Conservation (phyloP, 176 grass and related monocot genomes). For the Panicum miliaceum region DNA sequence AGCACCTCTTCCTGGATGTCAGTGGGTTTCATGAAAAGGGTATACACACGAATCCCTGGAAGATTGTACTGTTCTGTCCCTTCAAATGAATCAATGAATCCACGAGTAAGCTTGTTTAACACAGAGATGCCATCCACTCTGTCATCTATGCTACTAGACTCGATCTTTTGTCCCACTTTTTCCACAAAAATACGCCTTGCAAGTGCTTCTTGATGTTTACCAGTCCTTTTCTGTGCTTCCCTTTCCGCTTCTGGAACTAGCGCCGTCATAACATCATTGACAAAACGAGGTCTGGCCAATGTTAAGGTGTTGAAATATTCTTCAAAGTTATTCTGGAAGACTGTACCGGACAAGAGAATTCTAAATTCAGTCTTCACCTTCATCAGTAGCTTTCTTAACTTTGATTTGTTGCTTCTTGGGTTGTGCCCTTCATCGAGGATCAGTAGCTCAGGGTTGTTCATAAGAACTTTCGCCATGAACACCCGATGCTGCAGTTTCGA, state of each 20-base stretch:
- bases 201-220: conserved; percentile 56
- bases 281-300: conserved; percentile 85
- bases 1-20: conserved; percentile 68
- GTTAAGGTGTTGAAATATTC: conserved; percentile 96
- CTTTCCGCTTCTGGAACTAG: conserved; percentile 54
- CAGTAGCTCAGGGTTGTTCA: conserved; percentile 79
- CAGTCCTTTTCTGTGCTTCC: conserved; percentile 35
- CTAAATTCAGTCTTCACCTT: conserved; percentile 88
- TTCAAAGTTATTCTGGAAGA: conserved; percentile 96
- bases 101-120: conserved; percentile 66
- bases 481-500: conserved; percentile 50
- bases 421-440: conserved; percentile 96
- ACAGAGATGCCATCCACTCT: conserved; percentile 59
- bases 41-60: conserved; percentile 80
- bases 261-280: conserved; percentile 62
- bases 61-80: conserved; percentile 58
- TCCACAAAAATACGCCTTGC: conserved; percentile 79
- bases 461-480: conserved; percentile 62
- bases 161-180: conserved; percentile 74
- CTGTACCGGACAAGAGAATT: conserved; percentile 88
- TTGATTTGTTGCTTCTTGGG: conserved; percentile 84
- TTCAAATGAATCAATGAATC: conserved; percentile 80
- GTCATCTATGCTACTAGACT: conserved; percentile 59
- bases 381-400: conserved; percentile 80
- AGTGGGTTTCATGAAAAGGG: conserved; percentile 68